A percentile compares a stretch with the other conserved stretches of the same genome.
These are phyloP conservation scores for Pyrenula aspistea DNA, from an alignment of 495 filamentous ascomycete species.

Conservation along the genomic window DNA sequence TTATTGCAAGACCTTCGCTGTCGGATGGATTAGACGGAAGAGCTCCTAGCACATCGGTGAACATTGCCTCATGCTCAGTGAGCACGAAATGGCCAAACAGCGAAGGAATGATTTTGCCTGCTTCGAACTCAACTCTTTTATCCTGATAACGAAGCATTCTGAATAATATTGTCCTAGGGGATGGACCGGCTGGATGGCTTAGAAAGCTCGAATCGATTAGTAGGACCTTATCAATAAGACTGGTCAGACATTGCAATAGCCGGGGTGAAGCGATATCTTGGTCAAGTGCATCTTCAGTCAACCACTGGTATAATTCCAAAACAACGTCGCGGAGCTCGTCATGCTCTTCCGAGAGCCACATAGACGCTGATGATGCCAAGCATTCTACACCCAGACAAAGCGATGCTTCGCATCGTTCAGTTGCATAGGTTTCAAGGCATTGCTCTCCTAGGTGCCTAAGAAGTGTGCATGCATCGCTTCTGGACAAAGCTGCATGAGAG, in stretches of 20 bases:
- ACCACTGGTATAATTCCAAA: constrained; percentile 69
- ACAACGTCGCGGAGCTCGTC: constrained; percentile 49
- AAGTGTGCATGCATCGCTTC: constrained; percentile 27
- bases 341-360: constrained; percentile 46
- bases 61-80: constrained; percentile 67
- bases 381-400: constrained; percentile 56
- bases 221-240: constrained; percentile 55
- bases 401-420: constrained; percentile 67
- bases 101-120: constrained; percentile 53
- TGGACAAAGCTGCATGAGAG: constrained; percentile 10
- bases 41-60: constrained; percentile 60
- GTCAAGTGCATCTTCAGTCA: constrained; percentile 50
- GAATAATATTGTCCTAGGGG: constrained; percentile 65
- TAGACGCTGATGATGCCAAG: constrained; percentile 47
- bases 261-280: constrained; percentile 52
- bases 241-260: constrained; percentile 52
- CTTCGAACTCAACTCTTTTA: constrained; percentile 62
- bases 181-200: constrained; percentile 39
- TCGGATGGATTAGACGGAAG: constrained; percentile 61
- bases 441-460: constrained; percentile 42
- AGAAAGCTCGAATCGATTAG: constrained; percentile 52
- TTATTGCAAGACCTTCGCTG: constrained; percentile 74
- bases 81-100: constrained; percentile 72
- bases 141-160: constrained; percentile 52
- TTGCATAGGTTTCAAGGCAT: constrained; percentile 49